Evolutionary conservation across 2,329 filamentous ascomycete genomes (phyloP).

Genomic region (Fusarium camptoceras): DNA sequence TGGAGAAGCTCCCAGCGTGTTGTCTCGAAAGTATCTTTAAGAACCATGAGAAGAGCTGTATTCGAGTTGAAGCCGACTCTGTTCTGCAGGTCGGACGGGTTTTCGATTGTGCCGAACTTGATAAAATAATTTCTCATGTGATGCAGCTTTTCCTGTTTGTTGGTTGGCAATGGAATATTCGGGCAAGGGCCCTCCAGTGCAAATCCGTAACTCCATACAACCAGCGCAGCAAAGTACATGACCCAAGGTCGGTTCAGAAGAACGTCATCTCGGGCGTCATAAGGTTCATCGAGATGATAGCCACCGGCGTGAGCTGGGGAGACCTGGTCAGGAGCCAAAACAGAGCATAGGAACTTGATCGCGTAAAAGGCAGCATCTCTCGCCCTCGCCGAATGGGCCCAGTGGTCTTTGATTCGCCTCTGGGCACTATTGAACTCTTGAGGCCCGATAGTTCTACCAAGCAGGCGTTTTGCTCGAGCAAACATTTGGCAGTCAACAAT

Average conservation of each 20-base stretch:
- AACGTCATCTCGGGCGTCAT: constrained; percentile 88
- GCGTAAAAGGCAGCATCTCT: constrained; percentile 94
- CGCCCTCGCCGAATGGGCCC: constrained; percentile 89
- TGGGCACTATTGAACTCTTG: constrained; percentile 84
- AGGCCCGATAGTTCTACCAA: constrained; percentile 85
- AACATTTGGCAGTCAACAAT: constrained; percentile 98
- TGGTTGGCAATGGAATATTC: constrained; percentile 63
- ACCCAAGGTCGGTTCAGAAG: constrained; percentile 95
- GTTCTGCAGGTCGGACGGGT: constrained; percentile 80
- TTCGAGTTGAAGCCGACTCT: constrained; percentile 85
- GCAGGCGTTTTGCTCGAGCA: constrained; percentile 84
- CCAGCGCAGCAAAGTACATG: constrained; percentile 89
- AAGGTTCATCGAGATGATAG: constrained; percentile 63
- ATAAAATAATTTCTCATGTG: constrained; percentile 85
- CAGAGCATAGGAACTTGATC: constrained; percentile 86
- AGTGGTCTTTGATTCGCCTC: constrained; percentile 85
- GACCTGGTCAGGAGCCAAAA: constrained; percentile 70
- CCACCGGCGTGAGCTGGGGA: constrained; percentile 53
- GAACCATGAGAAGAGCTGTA: constrained; percentile 81
- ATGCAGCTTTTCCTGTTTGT: constrained; percentile 72
- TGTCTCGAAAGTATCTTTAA: constrained; percentile 82
- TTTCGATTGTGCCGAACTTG: constrained; percentile 75
- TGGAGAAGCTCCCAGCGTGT: constrained; percentile 93
- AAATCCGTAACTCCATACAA: constrained; percentile 96
- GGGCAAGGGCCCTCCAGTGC: constrained; percentile 84